Evolutionary conservation across 495 filamentous ascomycete species (phyloP).

Genomic region (Trichoderma virens): DNA sequence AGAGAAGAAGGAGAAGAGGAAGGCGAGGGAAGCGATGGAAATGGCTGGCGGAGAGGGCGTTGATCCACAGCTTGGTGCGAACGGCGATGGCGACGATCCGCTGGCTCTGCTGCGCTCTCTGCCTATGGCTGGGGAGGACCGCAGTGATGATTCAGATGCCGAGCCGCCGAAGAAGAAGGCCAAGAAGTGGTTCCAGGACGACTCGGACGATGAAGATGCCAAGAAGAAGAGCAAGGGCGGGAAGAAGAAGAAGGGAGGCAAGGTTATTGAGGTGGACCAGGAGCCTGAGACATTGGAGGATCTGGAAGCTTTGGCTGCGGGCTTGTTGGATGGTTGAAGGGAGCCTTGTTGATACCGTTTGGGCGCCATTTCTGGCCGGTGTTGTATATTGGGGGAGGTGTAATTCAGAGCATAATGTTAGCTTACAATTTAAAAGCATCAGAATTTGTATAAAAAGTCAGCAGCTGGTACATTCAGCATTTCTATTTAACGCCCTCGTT

Average conservation of each 20-base stretch:
- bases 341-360: background rate
- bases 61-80: constrained; percentile 22
- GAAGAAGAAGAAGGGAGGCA: constrained; percentile 37
- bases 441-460: background rate
- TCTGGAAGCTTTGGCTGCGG: constrained; percentile 79
- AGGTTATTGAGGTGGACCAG: constrained; percentile 46
- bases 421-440: background rate
- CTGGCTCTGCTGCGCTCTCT: constrained; percentile 42
- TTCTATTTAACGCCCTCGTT: background rate
- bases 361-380: background rate
- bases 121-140: constrained; percentile 35
- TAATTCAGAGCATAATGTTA: background rate
- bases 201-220: constrained; percentile 35
- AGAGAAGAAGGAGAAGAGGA: constrained; percentile 83
- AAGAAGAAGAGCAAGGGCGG: constrained; percentile 14
- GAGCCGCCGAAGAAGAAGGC: constrained; percentile 35
- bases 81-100: constrained; percentile 36
- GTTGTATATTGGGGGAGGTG: background rate
- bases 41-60: constrained; percentile 33
- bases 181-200: constrained; percentile 42
- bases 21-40: constrained; percentile 60
- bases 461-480: background rate
- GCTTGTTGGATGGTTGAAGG: constrained; percentile 54
- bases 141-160: constrained; percentile 21
- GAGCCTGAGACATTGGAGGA: constrained; percentile 83